Conservation (phyloP, 2,329 filamentous ascomycete genomes). For the Fusarium tuaranense region DNA sequence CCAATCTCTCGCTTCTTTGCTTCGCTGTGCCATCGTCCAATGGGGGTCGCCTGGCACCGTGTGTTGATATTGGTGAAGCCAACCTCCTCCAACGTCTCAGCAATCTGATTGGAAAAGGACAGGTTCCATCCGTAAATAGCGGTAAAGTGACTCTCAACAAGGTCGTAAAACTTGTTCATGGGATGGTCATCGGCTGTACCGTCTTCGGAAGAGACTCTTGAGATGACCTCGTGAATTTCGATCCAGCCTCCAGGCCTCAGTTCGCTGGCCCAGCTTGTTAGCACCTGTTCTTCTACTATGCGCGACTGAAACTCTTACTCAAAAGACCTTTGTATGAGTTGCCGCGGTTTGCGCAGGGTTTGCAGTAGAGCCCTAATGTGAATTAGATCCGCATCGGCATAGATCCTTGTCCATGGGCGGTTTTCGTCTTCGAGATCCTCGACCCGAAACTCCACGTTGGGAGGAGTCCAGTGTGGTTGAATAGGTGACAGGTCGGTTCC, state of each 20-base stretch:
- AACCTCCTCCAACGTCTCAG: slow-evolving; percentile 43
- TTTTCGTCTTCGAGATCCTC: slow-evolving; percentile 53
- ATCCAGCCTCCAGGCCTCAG: slow-evolving; percentile 55
- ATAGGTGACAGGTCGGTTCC: slow-evolving; percentile 59
- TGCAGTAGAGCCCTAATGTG: slow-evolving; percentile 64
- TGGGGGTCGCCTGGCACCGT: slow-evolving; percentile 46
- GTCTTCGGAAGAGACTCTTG: slow-evolving; percentile 50
- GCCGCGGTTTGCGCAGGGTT: slow-evolving; percentile 63
- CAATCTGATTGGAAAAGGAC: slow-evolving; percentile 44
- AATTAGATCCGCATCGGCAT: slow-evolving; percentile 62
- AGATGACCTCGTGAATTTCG: slow-evolving; percentile 52
- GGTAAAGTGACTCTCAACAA: slow-evolving; percentile 48
- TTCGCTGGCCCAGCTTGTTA: slow-evolving; percentile 42
- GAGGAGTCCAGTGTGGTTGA: slow-evolving; percentile 62
- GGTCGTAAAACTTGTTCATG: slow-evolving; percentile 48
- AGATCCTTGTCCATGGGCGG: slow-evolving; percentile 51
- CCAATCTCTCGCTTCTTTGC: slow-evolving; percentile 51
- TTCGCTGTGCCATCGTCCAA: slow-evolving; percentile 55
- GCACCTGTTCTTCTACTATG: background rate
- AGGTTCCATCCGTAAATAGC: slow-evolving; percentile 52
- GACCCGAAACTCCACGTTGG: slow-evolving; percentile 65
- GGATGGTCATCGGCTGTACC: slow-evolving; percentile 47
- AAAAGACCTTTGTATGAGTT: slow-evolving; percentile 61
- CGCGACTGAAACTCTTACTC: slow-evolving; percentile 43
- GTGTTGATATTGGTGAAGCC: slow-evolving; percentile 52